Evolutionary conservation across 73 alveolate genomes (phyloP).

Genomic region (Blepharisma japonicum): DNA sequence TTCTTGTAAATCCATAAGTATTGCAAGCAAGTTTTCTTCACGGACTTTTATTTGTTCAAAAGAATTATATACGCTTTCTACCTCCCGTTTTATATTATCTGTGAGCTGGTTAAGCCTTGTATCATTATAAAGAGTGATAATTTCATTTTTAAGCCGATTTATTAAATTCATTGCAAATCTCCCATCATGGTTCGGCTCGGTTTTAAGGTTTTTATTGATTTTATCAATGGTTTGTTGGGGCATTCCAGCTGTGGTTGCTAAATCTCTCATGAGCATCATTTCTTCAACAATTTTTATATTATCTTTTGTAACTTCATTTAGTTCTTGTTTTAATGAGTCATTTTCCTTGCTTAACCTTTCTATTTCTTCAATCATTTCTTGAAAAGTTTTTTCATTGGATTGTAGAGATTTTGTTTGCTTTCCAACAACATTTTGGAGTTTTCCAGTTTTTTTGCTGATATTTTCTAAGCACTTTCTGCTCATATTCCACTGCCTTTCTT

Average conservation of each 20-base stretch:
- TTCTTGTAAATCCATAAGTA: not conserved
- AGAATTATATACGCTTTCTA: not conserved
- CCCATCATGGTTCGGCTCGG: not conserved
- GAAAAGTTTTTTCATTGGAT: conserved; percentile 1
- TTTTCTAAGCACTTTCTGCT: conserved; percentile 20
- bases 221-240: conserved; percentile 1
- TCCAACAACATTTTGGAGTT: not conserved
- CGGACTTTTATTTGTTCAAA: not conserved
- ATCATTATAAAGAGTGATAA: too few relatives aligned
- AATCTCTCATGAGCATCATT: not conserved
- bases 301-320: not conserved
- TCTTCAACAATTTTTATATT: not conserved
- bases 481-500: not conserved
- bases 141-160: not conserved
- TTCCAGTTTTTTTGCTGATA: not conserved
- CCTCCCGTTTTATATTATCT: conserved; percentile 5
- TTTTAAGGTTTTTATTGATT: conserved; percentile 1
- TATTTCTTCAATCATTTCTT: conserved; percentile 23
- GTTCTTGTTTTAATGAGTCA: not conserved
- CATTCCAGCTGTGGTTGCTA: conserved; percentile 21
- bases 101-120: not conserved
- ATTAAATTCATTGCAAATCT: not conserved
- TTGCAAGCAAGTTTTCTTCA: not conserved
- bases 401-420: conserved; percentile 13
- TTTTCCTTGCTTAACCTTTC: not conserved